Conservation (phyloP, 805 yeast species). For the Starmerella khaoyaiensis region DNA sequence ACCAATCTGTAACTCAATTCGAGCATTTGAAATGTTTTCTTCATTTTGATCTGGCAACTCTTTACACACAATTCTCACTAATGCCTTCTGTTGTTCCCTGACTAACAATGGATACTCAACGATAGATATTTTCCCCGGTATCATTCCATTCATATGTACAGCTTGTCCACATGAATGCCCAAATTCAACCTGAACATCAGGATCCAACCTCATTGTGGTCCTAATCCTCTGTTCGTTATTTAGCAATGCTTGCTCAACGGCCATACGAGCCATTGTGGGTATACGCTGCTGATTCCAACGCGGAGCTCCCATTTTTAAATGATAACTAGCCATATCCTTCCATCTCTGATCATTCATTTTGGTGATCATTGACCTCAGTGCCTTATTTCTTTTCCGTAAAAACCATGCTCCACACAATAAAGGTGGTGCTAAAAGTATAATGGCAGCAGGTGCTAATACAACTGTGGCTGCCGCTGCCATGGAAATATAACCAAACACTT, state of each 20-base stretch:
- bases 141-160: no score
- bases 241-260: constrained; percentile 8
- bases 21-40: not conserved
- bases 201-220: not conserved
- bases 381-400: constrained; percentile 1
- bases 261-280: constrained; percentile 10
- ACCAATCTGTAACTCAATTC: constrained; percentile 9
- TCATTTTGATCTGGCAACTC: not conserved
- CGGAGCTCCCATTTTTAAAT: constrained; percentile 7
- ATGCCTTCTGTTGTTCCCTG: not conserved
- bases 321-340: constrained; percentile 16
- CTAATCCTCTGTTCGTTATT: constrained; percentile 8
- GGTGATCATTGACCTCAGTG: constrained; percentile 1
- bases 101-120: constrained; percentile 9
- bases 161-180: constrained; percentile 5
- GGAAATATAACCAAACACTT: constrained; percentile 10
- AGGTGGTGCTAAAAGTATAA: constrained; percentile 15
- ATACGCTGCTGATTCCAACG: constrained; percentile 2
- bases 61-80: constrained; percentile 9
- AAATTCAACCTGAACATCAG: not conserved
- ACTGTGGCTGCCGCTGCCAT: constrained; percentile 16
- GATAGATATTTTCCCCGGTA: constrained; percentile 10
- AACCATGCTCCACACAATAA: constrained; percentile 11
- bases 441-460: constrained; percentile 15
- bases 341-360: constrained; percentile 14